Base-by-base conservation (phyloP, 179 eudicot genomes). In the Beta corolliflora region DNA sequence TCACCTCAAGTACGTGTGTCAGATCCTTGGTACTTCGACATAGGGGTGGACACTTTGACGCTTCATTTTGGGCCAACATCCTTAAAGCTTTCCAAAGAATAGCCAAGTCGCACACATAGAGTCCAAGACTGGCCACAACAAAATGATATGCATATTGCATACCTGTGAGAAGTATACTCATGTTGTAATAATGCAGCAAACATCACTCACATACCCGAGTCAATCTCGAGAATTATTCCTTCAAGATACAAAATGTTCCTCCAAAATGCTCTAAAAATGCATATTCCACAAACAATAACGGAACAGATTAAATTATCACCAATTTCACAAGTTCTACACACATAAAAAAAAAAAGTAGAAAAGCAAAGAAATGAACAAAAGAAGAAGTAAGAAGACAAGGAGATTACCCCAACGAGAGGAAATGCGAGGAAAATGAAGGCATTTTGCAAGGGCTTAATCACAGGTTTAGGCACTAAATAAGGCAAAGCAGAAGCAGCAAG, bases 391-490 rank as follows among this genome's bases (percentile, higher is more conserved):
- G 58, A 61, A 54, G 65, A 54, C 67, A 79, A 59, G 61, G 52
- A 18, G 45, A 79, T 63, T 90, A 94, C 99, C 96, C 95, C 98
- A 83, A 96, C 98, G 45, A 96, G 93, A 86, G 99, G 99, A 81
- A 96, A 96, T 25, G 90, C 98, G 67, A 87, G 64, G 81, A 85
- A 68, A 86, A 87, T 87, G 77, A 92, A 82, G 46, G 84, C 84
- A 25, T 84, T 91, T 86, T 94, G 99, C 75, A 91, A 77, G 54
- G 90, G 86, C 85, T 86, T 90, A 15, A 80, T 93, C 0, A 81
- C 50, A 2, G 90, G 79, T 67, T 88, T 86, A 0, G 96, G 93
- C 31, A 92, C 83, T 81, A 94, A 81, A 74, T 89, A 90, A 41
- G 99, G 99, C 48, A 89, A 92, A 84, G 73, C 89, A n/a, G 89